Evolutionary conservation across 805 yeast species (phyloP), one percentile per base, ranked within the genome.

Genomic region (Schwanniomyces vanrijiae): DNA sequence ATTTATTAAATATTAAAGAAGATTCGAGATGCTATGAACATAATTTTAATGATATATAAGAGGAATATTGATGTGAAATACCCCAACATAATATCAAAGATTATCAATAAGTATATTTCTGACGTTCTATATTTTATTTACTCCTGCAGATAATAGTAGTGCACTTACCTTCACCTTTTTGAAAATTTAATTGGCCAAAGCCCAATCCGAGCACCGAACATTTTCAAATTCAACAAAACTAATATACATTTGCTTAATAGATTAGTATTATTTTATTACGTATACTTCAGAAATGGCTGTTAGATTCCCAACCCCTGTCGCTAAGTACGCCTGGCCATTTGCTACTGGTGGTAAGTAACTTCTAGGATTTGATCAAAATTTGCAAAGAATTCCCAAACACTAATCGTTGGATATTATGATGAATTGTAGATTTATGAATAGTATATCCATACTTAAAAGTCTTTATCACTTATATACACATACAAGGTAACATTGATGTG

Each of bases 311-410:
- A 75, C 80, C 55, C 82, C 83, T 53, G 67, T 78, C 52, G 60
- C 79, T 64, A 88, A 86, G 73, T 81, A 82, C 67, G 83, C 80
- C 80, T 89, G 96, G 96, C 96, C 96, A 65, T 86, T 88, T 70
- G 86, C 86, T 61, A 83, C 80, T 64, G 95, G 94, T 66, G 90
- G 92, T 77, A 77, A 64, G 84, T 79, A 63, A 11, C 7, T 11
- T 19, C 9, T 21, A 37, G 10, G 7, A 2, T 14, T 14, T 16
- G n/a, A 16, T 13, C 10, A 18, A 8, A 2, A 5, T 31, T 14
- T 31, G 20, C 4, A 14, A 11, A 31, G 20, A 16, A 4, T 16
- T 31, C n/a, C 10, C 4, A 18, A 31, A 16, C 20, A 31, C 4
- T 7, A 8, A 31, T 31, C 29, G 3, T 16, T 31, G 20, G n/a